Evolutionary conservation across 306 rosid genomes (phyloP).

Genomic region (Adenanthera pavonina): DNA sequence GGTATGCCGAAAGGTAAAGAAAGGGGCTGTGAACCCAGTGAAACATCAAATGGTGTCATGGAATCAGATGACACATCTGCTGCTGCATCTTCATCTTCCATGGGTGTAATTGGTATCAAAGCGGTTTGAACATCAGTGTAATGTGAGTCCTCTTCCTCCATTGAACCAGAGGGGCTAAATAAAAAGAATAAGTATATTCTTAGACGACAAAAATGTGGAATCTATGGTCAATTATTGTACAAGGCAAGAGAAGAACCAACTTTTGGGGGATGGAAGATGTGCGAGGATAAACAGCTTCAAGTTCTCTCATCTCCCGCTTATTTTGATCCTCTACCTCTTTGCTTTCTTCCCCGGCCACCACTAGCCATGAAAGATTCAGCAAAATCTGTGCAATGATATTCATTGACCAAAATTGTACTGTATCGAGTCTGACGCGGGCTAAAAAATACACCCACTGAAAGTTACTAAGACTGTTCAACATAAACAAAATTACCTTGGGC

Average conservation of each 20-base stretch:
- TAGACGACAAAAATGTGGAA: background rate
- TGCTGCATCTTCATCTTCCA: conserved; percentile 15
- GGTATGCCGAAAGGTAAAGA: background rate
- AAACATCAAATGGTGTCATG: background rate
- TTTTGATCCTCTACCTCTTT: conserved; percentile 19
- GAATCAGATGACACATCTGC: background rate
- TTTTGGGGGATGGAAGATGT: conserved; percentile 17
- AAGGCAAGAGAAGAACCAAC: background rate
- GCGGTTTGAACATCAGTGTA: background rate
- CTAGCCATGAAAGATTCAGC: conserved; percentile 2
- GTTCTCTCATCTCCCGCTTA: conserved; percentile 11
- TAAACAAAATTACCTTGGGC: conserved; percentile 54
- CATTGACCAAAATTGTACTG: background rate
- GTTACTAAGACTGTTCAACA: background rate
- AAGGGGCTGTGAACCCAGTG: conserved; percentile 2
- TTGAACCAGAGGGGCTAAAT: conserved; percentile 13
- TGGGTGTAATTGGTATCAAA: conserved; percentile 7
- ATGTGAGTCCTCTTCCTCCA: background rate
- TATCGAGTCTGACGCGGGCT: background rate
- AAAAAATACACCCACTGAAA: background rate
- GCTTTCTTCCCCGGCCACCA: conserved; percentile 33
- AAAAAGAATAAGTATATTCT: background rate
- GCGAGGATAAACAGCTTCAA: conserved; percentile 25
- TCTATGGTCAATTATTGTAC: background rate
- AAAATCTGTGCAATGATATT: background rate